Evolutionary conservation across 202 grass and related monocot genomes (phyloP).

Genomic region (Elaeis oleifera): DNA sequence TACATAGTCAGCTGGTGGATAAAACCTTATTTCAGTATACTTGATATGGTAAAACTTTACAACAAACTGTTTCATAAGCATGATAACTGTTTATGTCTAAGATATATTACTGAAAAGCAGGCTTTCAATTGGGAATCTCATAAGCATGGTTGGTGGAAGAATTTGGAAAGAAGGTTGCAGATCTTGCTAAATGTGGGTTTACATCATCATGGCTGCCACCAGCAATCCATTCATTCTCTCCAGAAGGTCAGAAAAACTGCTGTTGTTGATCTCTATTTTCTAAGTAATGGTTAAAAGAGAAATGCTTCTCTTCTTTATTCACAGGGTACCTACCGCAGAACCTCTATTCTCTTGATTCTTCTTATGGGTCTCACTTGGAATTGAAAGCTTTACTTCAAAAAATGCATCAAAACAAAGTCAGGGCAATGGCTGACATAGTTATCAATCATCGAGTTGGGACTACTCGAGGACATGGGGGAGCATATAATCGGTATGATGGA

Average conservation of each 20-base stretch:
- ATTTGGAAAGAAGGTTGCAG: constrained; percentile 55
- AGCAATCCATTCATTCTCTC: constrained; percentile 63
- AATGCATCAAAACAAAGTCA: constrained; percentile 60
- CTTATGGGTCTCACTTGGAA: constrained; percentile 60
- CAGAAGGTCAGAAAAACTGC: constrained; percentile 39
- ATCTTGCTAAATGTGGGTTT: constrained; percentile 77
- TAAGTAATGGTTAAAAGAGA: constrained; percentile 2
- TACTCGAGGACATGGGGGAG: constrained; percentile 59
- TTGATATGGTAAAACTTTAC: background rate
- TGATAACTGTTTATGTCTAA: background rate
- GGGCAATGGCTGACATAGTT: constrained; percentile 93
- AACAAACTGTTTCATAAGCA: background rate
- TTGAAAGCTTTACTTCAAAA: constrained; percentile 58
- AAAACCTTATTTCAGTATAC: background rate
- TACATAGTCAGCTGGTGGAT: no score
- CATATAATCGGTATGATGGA: constrained; percentile 79
- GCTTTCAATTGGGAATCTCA: constrained; percentile 98
- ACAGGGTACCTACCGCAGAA: constrained; percentile 89
- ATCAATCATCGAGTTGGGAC: constrained; percentile 96
- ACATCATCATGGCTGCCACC: constrained; percentile 86
- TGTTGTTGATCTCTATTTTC: constrained; percentile 1
- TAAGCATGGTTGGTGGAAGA: constrained; percentile 75
- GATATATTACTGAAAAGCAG: constrained; percentile 11
- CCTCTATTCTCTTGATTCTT: constrained; percentile 82
- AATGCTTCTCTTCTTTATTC: constrained; percentile 12